Evolutionary conservation across 2,329 filamentous ascomycete species (phyloP), one percentile per base, ranked within the genome.

Genomic region (Fusarium armeniacum): DNA sequence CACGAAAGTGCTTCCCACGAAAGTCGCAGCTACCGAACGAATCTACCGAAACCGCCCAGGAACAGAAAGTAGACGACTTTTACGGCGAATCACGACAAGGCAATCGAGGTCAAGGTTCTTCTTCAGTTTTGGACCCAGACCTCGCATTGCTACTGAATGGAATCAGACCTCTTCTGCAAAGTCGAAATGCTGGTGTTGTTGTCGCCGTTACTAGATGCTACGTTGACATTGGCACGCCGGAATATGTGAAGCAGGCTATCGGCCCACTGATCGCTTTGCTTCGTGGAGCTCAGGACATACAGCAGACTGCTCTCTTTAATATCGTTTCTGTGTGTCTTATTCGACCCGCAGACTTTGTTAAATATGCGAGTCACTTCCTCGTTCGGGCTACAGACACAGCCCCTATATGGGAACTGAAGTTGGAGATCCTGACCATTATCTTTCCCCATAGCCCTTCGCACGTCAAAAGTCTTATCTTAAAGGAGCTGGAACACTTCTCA

Each of bases 401-500:
- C 16, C 88, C 93, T 22, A 91, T 97, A 22, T 97, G 94, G 93
- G 90, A 91, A 66, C 85, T 98, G 40, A 99, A 99, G 80, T 85
- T 99, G 28, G 97, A 99, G 78, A 83, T 97, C 6, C 84, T 98
- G 58, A 95, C 96, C 0, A 85, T 99, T 65, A 90, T 98, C 71
- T 99, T 98, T 74, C 94, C 95, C 0, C 87, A 97, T 76, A 90
- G 90, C 69, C 89, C 90, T 8, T 78, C 87, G 12, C 90, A 93
- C 62, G 83, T 92, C 62, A 97, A 97, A 79, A 92, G 92, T 59
- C 85, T 99, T 9, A 93, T 98, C 46, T 85, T 99, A 52, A 94
- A 92, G 70, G 96, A 99, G 77, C 86, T 99, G 8, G 94, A 97
- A 75, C 95, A 98, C 81, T 98, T 98, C 79, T 93, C 93, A 1